Evolutionary conservation across 2,329 filamentous ascomycete genomes (phyloP).

Genomic region (Daldinia sp.): DNA sequence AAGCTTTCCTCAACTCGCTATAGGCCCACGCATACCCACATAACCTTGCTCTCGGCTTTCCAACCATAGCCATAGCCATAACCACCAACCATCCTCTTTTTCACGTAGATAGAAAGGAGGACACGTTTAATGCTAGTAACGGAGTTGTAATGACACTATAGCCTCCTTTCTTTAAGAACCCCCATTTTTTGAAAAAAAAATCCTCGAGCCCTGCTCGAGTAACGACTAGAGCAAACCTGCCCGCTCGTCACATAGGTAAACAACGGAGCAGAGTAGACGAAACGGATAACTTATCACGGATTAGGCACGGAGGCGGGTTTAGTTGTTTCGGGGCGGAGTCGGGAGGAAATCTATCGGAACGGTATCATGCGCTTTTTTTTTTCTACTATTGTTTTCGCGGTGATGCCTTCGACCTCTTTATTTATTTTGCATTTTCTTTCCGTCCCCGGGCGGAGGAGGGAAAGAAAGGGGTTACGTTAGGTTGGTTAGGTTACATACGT

Average conservation of each 20-base stretch:
- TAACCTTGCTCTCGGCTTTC: neutral
- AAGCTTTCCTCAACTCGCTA: conserved; percentile 40
- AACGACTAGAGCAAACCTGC: conserved; percentile 14
- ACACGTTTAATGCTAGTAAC: conserved; percentile 3
- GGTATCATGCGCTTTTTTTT: neutral
- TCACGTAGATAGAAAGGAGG: neutral
- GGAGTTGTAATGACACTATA: conserved; percentile 8
- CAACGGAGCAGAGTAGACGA: neutral
- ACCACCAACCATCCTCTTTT: neutral
- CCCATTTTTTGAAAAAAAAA: neutral
- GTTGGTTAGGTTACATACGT: no score
- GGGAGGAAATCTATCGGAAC: neutral
- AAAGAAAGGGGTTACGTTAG: neutral
- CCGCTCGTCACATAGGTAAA: neutral
- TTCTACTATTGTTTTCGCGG: neutral
- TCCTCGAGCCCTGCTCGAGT: neutral
- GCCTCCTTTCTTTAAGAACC: neutral
- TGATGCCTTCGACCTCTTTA: neutral
- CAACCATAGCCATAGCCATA: neutral
- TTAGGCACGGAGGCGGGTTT: neutral
- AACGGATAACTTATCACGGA: neutral
- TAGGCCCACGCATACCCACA: conserved; percentile 5
- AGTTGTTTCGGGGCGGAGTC: neutral
- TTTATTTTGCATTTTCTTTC: neutral
- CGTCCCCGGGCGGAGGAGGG: neutral